phyloP scores from a whole-genome alignment of 169 alveolate species.

The Plasmodium coatneyi region DNA sequence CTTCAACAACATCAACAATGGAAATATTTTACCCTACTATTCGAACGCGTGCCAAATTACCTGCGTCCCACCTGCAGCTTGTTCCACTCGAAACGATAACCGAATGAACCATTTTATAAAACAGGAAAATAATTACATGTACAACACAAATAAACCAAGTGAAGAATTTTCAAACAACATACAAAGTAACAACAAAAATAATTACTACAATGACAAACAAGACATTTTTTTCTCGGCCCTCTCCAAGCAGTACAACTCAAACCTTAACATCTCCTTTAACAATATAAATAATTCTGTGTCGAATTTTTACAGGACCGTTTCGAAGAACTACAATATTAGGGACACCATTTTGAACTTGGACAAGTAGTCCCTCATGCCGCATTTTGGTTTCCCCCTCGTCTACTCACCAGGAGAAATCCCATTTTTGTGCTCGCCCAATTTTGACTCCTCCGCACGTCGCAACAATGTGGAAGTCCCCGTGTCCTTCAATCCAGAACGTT shows the following conservation, averaged over 20 bases:
- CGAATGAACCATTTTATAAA: slow-evolving; percentile 20
- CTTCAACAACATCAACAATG: not conserved
- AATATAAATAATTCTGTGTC: slow-evolving; percentile 52
- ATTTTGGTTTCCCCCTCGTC: not conserved
- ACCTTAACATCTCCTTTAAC: slow-evolving; percentile 41
- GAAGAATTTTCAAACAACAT: slow-evolving; percentile 22
- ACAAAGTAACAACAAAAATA: slow-evolving; percentile 3
- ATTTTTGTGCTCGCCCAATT: not conserved
- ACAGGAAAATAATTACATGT: slow-evolving; percentile 19
- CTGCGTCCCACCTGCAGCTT: slow-evolving; percentile 3
- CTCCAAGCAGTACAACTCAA: slow-evolving; percentile 42
- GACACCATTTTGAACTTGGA: slow-evolving; percentile 61
- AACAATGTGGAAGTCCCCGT: not conserved
- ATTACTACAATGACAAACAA: slow-evolving; percentile 16
- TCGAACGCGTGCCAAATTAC: slow-evolving; percentile 13
- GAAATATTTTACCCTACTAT: slow-evolving; percentile 23
- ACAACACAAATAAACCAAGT: not conserved
- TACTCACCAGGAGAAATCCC: not conserved
- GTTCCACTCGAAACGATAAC: slow-evolving; percentile 12
- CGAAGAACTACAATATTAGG: slow-evolving; percentile 45
- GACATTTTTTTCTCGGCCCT: slow-evolving; percentile 24
- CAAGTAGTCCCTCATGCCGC: not conserved
- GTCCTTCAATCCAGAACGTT: not conserved
- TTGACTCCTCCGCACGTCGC: not conserved
- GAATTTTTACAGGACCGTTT: slow-evolving; percentile 26